These are phyloP conservation scores for Carex parvula DNA, from an alignment of 176 grass and related monocot species.

Conservation along the genomic window DNA sequence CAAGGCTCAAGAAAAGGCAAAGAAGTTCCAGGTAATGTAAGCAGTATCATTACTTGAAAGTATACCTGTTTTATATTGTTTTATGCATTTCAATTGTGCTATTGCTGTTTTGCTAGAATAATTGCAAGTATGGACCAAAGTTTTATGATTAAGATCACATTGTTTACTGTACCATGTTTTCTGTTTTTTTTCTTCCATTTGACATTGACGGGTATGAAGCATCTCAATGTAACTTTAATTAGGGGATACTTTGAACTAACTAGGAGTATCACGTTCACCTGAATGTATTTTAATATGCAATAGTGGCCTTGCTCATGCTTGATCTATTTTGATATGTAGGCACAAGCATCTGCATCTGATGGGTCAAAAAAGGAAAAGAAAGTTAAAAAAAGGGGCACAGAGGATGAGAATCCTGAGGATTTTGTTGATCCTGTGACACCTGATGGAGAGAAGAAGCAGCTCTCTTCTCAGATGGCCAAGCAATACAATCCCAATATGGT, in stretches of 20 bases:
- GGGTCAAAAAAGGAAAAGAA: slow-evolving; percentile 61
- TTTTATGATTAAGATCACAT: background rate
- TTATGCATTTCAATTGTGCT: background rate
- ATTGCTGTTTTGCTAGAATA: background rate
- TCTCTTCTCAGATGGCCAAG: slow-evolving; percentile 67
- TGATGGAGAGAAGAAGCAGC: slow-evolving; percentile 51
- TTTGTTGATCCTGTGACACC: slow-evolving; percentile 45
- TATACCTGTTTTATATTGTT: background rate
- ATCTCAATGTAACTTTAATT: background rate
- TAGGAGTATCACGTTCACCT: background rate
- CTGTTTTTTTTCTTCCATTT: background rate
- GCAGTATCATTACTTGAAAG: background rate
- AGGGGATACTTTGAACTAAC: background rate
- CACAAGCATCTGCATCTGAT: slow-evolving; percentile 40
- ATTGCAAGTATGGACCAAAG: background rate
- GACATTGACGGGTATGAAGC: background rate
- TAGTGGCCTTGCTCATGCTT: background rate
- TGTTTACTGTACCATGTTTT: background rate
- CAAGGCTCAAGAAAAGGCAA: slow-evolving; percentile 56
- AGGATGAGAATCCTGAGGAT: slow-evolving; percentile 56
- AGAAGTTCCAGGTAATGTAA: slow-evolving; percentile 36
- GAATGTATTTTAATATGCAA: background rate
- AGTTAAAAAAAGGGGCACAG: slow-evolving; percentile 40
- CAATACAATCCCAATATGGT: slow-evolving; percentile 60
- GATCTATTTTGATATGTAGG: slow-evolving; percentile 28